Percentiles rank a stretch among this genome's conserved stretches.
Evolutionary conservation across 2,329 filamentous ascomycete genomes (phyloP).

Genomic region (Reticulascus tulasneorum): DNA sequence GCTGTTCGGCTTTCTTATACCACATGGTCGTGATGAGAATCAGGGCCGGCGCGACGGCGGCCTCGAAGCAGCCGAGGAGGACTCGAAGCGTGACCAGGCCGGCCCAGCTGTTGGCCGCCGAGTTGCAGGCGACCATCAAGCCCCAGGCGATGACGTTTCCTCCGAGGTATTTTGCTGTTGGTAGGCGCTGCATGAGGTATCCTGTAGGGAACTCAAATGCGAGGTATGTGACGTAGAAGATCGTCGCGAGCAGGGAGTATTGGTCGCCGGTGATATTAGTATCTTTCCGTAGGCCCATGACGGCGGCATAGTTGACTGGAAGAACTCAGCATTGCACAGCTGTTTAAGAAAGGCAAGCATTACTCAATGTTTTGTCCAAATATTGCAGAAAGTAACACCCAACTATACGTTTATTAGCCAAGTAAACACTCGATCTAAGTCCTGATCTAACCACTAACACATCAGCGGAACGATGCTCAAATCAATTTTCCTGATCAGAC

Average conservation of each 20-base stretch:
- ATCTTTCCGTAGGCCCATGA: conserved; percentile 49
- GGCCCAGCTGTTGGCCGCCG: conserved; percentile 12
- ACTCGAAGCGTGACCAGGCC: conserved; percentile 17
- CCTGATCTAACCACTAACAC: no score
- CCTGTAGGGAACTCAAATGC: conserved; percentile 56
- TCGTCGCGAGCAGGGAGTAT: conserved; percentile 55
- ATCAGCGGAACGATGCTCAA: conserved; percentile 16
- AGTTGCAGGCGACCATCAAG: conserved; percentile 31
- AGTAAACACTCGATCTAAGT: no score
- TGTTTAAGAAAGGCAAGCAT: no score
- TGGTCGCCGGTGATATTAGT: conserved; percentile 47
- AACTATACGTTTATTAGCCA: no score
- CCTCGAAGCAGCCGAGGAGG: conserved; percentile 18
- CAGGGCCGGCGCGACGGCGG: conserved; percentile 37
- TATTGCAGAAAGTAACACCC: conserved; percentile 10
- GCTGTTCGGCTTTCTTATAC: conserved; percentile 53
- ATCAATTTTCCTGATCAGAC: conserved; percentile 14
- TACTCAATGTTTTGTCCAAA: conserved; percentile 10
- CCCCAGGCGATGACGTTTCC: conserved; percentile 38
- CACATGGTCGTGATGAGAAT: conserved; percentile 44
- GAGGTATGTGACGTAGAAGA: conserved; percentile 56
- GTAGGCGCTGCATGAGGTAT: conserved; percentile 49
- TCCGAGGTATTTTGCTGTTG: conserved; percentile 9
- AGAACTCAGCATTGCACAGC: no score
- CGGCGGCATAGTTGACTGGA: conserved; percentile 47